Base-by-base conservation (phyloP, 2,329 filamentous ascomycete genomes). In the Aspergillus pseudonomiae region DNA sequence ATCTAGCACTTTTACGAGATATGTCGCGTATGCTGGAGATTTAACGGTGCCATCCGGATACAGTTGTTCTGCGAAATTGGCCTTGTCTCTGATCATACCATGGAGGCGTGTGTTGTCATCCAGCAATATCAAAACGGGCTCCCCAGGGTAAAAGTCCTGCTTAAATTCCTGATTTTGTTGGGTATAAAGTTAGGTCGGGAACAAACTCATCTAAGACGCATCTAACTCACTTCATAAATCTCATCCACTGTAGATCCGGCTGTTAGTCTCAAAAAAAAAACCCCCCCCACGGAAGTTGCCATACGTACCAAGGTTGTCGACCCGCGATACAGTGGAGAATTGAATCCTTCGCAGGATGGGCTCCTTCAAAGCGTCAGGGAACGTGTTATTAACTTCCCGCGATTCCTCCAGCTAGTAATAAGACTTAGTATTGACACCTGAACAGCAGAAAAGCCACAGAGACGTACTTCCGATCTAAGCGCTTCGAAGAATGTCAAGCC, bases 401-500 rank as follows among this genome's bases (percentile, higher is more conserved):
- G 93, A 93, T 68, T 93, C 93, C 68, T 89, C 86, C 72, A 88
- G 86, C 91, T 93, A 67, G 24, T 19, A 14, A 57, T 46, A 34
- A 26, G 28, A 39, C 7, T 68, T 59, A 68, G 65, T 36, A 26
- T 52, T 16, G 11, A n/a, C 4, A n/a, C 9, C 39, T 28, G 56
- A 41, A 41, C 24, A 57, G 57, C 19, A 55, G 63, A 70, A 43
- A 46, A 45, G 48, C 56, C 30, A 32, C 9, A 30, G 19, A 53
- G 61, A 82, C 89, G 68, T 85, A 96, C 93, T 87, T 97, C 93
- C 80, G 93, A 96, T 78, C 92, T 89, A 34, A 94, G 86, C 30
- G 95, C 95, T 70, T 97, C 93, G 74, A 97, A 97, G 78, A 96
- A 99, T 4, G 88, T 94, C 68, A 97, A 83, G 59, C 91, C 91